Evolutionary conservation across 352 stramenopile genomes (phyloP).

Genomic region (Globisporangium yorkense): DNA sequence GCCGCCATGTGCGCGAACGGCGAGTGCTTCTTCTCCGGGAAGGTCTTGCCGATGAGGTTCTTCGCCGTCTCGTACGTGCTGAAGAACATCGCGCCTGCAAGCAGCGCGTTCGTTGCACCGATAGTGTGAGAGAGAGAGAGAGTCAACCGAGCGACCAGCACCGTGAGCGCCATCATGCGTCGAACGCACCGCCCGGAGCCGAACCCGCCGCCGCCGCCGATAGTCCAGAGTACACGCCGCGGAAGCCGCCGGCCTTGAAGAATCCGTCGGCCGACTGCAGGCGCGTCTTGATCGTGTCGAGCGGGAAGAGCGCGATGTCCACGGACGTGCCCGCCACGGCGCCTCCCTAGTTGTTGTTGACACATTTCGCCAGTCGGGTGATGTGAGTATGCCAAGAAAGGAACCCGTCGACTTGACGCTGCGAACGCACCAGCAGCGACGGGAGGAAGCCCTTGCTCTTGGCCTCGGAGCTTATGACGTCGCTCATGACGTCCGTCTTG

Average conservation of each 20-base stretch:
- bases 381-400: no score
- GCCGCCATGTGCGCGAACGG: constrained; percentile 94
- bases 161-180: neutral
- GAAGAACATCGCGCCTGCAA: constrained; percentile 83
- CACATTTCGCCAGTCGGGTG: no score
- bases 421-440: constrained; percentile 42
- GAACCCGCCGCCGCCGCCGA: constrained; percentile 89
- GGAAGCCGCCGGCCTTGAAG: constrained; percentile 95
- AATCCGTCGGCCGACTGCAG: constrained; percentile 97
- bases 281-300: constrained; percentile 98
- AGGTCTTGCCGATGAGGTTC: constrained; percentile 44
- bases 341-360: constrained; percentile 50
- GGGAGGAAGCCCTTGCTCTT: constrained; percentile 59
- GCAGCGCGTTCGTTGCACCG: neutral
- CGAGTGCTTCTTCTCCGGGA: constrained; percentile 70
- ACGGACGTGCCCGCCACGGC: constrained; percentile 95
- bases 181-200: constrained; percentile 74
- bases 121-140: neutral
- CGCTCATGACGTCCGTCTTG: neutral
- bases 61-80: constrained; percentile 90
- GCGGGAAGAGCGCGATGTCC: constrained; percentile 97
- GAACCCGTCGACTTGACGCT: no score
- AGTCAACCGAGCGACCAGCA: neutral
- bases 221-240: constrained; percentile 89
- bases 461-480: constrained; percentile 20